Conservation (phyloP, 2,329 filamentous ascomycete species). For the Fusarium veterinarium region DNA sequence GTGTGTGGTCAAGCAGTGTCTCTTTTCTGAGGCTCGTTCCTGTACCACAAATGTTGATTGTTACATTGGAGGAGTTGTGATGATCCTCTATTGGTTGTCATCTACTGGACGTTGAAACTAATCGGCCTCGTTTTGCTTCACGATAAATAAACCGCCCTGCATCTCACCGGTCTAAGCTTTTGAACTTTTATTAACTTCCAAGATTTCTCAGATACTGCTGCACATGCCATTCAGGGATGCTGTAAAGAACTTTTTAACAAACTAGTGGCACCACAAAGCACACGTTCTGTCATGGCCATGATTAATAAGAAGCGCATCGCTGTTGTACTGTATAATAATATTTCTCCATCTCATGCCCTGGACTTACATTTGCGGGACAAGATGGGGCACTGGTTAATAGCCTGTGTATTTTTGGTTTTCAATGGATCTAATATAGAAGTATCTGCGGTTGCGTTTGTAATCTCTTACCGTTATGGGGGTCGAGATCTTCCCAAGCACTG, state of each 20-base stretch:
- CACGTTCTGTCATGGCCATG: conserved; percentile 24
- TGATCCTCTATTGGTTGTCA: neutral
- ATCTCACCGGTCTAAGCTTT: neutral
- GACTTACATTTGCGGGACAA: conserved; percentile 18
- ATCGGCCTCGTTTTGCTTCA: neutral
- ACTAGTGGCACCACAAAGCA: conserved; percentile 37
- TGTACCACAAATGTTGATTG: neutral
- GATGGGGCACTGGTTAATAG: conserved; percentile 16
- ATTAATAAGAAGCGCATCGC: conserved; percentile 6
- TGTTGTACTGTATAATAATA: neutral
- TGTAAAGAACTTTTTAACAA: conserved; percentile 24
- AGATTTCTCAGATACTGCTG: neutral
- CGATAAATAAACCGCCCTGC: neutral
- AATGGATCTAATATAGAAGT: neutral
- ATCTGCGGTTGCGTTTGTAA: neutral
- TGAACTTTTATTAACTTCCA: neutral
- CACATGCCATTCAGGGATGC: conserved; percentile 18
- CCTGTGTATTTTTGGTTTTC: conserved; percentile 1
- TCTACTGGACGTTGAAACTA: neutral
- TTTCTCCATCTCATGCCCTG: conserved; percentile 23
- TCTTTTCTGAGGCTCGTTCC: conserved; percentile 19
- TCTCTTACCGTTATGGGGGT: neutral
- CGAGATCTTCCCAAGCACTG: conserved; percentile 11
- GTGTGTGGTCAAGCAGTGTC: conserved; percentile 13
- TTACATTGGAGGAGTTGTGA: neutral